phyloP scores from a whole-genome alignment of 805 yeast genomes.

The Wickerhamomyces mucosus region DNA sequence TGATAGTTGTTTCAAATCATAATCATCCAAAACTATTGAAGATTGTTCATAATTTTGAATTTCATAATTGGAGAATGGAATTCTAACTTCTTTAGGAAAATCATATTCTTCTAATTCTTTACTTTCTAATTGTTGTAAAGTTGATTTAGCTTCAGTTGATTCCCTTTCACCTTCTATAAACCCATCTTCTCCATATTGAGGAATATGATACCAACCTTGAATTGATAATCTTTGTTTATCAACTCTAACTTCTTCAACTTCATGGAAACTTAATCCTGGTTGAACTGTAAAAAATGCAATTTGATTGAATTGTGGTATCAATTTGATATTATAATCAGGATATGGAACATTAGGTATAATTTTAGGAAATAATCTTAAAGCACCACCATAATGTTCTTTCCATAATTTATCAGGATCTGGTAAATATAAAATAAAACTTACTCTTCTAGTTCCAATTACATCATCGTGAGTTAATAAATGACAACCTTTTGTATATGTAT shows the following conservation, averaged over 20 bases:
- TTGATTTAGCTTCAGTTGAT: slow-evolving; percentile 60
- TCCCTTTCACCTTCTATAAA: slow-evolving; percentile 77
- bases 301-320: slow-evolving; percentile 92
- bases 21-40: slow-evolving; percentile 19
- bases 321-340: slow-evolving; percentile 56
- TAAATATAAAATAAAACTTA: slow-evolving; percentile 83
- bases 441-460: slow-evolving; percentile 91
- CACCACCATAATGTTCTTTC: slow-evolving; percentile 93
- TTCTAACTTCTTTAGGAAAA: slow-evolving; percentile 59
- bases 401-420: slow-evolving; percentile 88
- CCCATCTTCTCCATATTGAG: slow-evolving; percentile 88
- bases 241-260: slow-evolving; percentile 92
- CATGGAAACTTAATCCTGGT: slow-evolving; percentile 95
- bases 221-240: slow-evolving; percentile 87
- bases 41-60: slow-evolving; percentile 19
- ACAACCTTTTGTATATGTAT: slow-evolving; percentile 86
- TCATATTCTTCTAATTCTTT: slow-evolving; percentile 71
- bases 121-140: slow-evolving; percentile 71
- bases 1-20: slow-evolving; percentile 40
- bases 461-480: slow-evolving; percentile 95
- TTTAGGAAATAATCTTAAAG: slow-evolving; percentile 77
- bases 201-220: slow-evolving; percentile 99
- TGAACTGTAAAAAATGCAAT: slow-evolving; percentile 93
- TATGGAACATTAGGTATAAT: slow-evolving; percentile 84
- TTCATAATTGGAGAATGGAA: slow-evolving; percentile 32